Evolutionary conservation across 2,329 filamentous ascomycete species (phyloP), one percentile per base, ranked within the genome.

Genomic region (Periconia sp.): DNA sequence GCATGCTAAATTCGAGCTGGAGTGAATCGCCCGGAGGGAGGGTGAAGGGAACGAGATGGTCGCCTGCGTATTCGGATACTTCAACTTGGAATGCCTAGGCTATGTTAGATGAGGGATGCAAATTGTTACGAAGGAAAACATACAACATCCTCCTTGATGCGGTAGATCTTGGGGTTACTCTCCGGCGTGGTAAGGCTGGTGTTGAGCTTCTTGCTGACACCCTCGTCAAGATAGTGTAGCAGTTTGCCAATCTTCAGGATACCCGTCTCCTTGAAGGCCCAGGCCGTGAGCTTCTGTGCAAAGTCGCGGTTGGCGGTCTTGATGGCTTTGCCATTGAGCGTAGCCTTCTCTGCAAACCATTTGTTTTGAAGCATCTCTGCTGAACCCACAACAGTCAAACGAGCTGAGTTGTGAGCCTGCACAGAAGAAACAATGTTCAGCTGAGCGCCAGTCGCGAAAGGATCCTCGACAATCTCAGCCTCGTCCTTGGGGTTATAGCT

Each of bases 1-100:
- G 87, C 94, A 97, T 99, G 76, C 86, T 92, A 78, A 97, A 96
- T 73, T 99, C 94, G 50, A 99, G 88, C 73, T 99, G 94, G 23
- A 99, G 68, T 19, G 78, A 79, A 68, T 99, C 94, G 50, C 74
- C 78, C 7, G 78, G 65, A 16, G 89, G 85, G 15, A 88, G 77
- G 28, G 76, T 77, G 73, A 91, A 96, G 32, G 92, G 88, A 5
- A 77, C 73, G 77, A 86, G 95, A 65, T 84, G 81, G 68, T 89
- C 83, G 75, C 84, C 85, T 36, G 74, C 73, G 71, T 90, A 96
- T 71, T 96, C 91, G 18, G 92, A 96, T 40, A 99, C 64, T 53
- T 92, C 92, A 66, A 97, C 92, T 63, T 80, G 82, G 77, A 92
- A 96, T 50, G 86, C 83, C 89, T 95, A 30, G 36, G 47, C 42